Percentiles rank a stretch among this genome's conserved stretches.
These are phyloP conservation scores for Cladosporium colombiae DNA, from an alignment of 2,329 filamentous ascomycete genomes.

Conservation along the genomic window DNA sequence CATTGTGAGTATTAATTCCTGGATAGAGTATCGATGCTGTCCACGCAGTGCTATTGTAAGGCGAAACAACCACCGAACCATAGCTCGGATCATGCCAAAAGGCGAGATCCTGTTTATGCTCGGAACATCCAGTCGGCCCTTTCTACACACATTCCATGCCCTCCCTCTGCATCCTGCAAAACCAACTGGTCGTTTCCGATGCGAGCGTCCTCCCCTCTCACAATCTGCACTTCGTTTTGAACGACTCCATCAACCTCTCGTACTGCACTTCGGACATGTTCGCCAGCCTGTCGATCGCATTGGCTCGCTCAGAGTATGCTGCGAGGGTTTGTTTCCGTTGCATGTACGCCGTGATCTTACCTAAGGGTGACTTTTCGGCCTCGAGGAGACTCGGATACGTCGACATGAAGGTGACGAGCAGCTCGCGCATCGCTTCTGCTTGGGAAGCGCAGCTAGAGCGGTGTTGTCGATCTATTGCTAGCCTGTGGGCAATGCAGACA, in stretches of 20 bases:
- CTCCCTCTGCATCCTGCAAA: not conserved
- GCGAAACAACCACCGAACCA: not conserved
- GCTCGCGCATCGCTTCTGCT: constrained; percentile 5
- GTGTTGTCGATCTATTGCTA: not conserved
- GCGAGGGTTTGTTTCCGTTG: not conserved
- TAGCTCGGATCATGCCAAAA: too few species aligned
- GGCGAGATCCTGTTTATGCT: too few species aligned
- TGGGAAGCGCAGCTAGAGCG: not conserved
- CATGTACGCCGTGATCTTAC: constrained; percentile 26
- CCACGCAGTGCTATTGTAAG: not conserved
- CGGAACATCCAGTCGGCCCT: not conserved
- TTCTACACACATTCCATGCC: not conserved
- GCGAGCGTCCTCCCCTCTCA: not conserved
- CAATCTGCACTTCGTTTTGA: not conserved
- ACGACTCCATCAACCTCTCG: not conserved
- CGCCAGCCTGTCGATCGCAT: not conserved
- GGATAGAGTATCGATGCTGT: not conserved
- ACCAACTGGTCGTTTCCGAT: not conserved
- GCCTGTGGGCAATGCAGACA: not conserved
- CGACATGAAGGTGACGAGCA: constrained; percentile 21
- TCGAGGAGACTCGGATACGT: constrained; percentile 15
- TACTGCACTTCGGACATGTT: constrained; percentile 8
- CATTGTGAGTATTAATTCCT: too few species aligned
- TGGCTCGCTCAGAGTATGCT: not conserved
- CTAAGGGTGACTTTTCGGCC: constrained; percentile 12